Conservation (phyloP, 306 rosid genomes). For the Fragaria nilgerrensis region DNA sequence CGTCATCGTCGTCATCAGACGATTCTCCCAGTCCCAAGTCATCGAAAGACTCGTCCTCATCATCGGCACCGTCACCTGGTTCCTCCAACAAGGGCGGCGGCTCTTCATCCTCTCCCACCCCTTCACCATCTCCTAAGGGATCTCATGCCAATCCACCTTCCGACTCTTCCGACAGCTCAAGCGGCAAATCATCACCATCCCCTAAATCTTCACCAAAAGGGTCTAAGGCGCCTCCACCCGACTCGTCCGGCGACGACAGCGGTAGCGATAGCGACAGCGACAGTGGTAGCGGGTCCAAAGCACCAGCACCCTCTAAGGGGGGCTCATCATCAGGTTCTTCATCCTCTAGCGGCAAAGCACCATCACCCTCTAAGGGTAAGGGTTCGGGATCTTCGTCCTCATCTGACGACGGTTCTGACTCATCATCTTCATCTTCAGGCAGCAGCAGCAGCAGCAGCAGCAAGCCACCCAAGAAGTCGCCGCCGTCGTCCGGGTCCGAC, state of each 20-base stretch:
- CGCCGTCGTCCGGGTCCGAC: background rate
- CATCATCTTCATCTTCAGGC: background rate
- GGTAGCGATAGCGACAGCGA: background rate
- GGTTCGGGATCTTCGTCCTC: background rate
- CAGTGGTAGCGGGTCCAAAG: background rate
- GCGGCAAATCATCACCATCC: slow-evolving; percentile 1
- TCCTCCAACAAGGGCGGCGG: background rate
- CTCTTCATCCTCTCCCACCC: background rate
- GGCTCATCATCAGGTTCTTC: background rate
- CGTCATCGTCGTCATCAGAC: background rate
- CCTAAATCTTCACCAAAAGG: slow-evolving; percentile 1
- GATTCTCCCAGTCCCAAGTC: background rate
- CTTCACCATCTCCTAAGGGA: background rate
- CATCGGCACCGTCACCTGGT: background rate
- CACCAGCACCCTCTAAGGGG: background rate
- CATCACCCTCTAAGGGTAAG: background rate
- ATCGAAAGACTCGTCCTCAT: slow-evolving; percentile 6
- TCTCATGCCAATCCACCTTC: background rate
- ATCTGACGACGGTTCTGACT: background rate
- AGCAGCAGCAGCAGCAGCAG: background rate
- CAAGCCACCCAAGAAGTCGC: slow-evolving; percentile 1
- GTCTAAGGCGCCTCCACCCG: background rate
- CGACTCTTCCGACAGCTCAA: background rate
- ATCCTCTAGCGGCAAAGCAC: background rate
- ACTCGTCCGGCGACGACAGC: background rate